Conservation (phyloP, 2,329 filamentous ascomycete species). For the Tolypocladium tropicale region DNA sequence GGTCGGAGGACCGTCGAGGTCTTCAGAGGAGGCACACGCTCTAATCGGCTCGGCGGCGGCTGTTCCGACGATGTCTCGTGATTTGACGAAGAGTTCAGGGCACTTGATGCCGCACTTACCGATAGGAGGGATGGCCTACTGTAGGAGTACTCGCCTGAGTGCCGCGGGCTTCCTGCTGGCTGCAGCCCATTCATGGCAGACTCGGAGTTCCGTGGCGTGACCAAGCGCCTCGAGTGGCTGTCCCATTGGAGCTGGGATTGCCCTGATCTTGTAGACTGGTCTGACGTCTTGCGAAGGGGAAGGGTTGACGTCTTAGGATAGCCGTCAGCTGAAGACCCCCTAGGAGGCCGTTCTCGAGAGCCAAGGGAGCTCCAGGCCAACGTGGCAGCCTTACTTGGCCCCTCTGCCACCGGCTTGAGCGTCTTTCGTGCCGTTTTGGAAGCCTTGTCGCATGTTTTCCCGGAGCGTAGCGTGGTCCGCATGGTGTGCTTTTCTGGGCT, state of each 20-base stretch:
- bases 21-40: slow-evolving; percentile 6
- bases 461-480: slow-evolving; percentile 49
- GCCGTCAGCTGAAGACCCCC: slow-evolving; percentile 14
- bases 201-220: slow-evolving; percentile 27
- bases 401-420: slow-evolving; percentile 33
- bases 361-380: slow-evolving; percentile 47
- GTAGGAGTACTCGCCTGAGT: slow-evolving; percentile 28
- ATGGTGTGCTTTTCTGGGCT: slow-evolving; percentile 53
- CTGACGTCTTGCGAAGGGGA: slow-evolving; percentile 16
- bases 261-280: slow-evolving; percentile 20
- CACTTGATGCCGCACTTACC: slow-evolving; percentile 46
- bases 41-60: slow-evolving; percentile 6
- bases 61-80: slow-evolving; percentile 13
- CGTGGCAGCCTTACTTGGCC: slow-evolving; percentile 53
- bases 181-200: slow-evolving; percentile 14
- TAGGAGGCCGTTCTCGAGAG: slow-evolving; percentile 24
- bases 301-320: slow-evolving; percentile 9
- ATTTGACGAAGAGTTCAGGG: slow-evolving; percentile 27
- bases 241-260: slow-evolving; percentile 38
- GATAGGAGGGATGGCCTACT: slow-evolving; percentile 36
- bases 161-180: slow-evolving; percentile 19
- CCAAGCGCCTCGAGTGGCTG: slow-evolving; percentile 41
- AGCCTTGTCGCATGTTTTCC: slow-evolving; percentile 32
- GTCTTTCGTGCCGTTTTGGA: slow-evolving; percentile 28
- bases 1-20: neutral